Conservation (phyloP, 176 grass and related monocot species). For the Chrysopogon serrulatus region DNA sequence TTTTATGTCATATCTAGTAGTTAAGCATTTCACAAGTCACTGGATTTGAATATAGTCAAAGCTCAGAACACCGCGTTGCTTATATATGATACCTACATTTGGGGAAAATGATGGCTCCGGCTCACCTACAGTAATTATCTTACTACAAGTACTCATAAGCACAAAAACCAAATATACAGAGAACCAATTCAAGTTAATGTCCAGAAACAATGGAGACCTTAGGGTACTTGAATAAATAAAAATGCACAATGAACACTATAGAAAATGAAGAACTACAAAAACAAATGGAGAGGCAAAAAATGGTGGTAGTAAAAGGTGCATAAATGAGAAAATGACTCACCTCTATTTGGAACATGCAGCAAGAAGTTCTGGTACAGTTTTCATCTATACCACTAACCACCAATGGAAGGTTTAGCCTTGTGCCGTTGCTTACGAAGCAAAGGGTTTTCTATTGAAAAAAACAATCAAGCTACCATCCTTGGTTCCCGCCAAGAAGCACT, state of each 20-base stretch:
- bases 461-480: conserved; percentile 86
- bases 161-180: background rate
- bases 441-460: conserved; percentile 90
- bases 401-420: conserved; percentile 13
- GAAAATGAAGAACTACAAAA: background rate
- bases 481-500: conserved; percentile 91
- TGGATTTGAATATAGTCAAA: conserved; percentile 10
- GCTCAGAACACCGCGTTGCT: background rate
- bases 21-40: background rate
- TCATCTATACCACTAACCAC: conserved; percentile 28
- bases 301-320: background rate
- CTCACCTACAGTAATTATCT: background rate
- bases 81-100: background rate
- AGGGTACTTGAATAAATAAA: background rate
- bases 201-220: background rate
- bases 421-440: conserved; percentile 40
- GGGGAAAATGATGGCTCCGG: background rate
- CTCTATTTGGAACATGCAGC: conserved; percentile 20
- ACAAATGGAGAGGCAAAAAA: background rate
- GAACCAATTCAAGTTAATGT: background rate
- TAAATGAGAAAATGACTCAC: conserved; percentile 19
- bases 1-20: background rate
- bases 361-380: conserved; percentile 3
- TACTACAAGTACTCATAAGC: background rate
- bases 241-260: background rate